phyloP scores from a whole-genome alignment of 2,329 filamentous ascomycete genomes.

The Aureobasidium leucospermi region DNA sequence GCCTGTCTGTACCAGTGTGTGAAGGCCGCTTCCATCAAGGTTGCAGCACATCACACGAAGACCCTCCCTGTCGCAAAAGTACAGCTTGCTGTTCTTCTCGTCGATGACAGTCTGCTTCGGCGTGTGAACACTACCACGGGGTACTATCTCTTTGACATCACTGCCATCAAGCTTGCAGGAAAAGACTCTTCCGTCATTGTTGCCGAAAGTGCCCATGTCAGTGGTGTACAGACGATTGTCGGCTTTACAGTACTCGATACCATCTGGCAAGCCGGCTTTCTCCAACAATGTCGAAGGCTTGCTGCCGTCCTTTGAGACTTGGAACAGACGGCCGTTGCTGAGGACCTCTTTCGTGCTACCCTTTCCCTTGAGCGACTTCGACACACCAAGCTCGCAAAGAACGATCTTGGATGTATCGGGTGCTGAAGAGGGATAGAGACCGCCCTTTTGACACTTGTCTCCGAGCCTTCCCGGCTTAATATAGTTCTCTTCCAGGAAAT shows the following conservation, averaged over 20 bases:
- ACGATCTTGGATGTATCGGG: not conserved
- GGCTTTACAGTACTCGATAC: conserved; percentile 23
- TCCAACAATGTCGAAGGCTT: not conserved
- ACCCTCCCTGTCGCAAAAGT: conserved; percentile 40
- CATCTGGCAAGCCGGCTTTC: conserved; percentile 21
- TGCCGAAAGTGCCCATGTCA: conserved; percentile 19
- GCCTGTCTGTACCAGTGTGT: conserved; percentile 34
- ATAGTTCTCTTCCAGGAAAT: conserved; percentile 41
- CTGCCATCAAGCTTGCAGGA: conserved; percentile 30
- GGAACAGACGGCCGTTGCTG: not conserved
- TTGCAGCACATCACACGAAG: conserved; percentile 29
- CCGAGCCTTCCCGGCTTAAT: conserved; percentile 44
- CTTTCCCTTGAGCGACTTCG: not conserved
- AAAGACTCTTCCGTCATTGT: conserved; percentile 18
- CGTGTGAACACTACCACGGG: conserved; percentile 41
- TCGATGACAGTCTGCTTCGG: conserved; percentile 36
- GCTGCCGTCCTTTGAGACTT: not conserved
- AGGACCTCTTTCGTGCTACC: not conserved
- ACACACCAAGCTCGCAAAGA: conserved; percentile 1
- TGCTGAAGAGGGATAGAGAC: conserved; percentile 13
- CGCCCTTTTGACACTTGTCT: conserved; percentile 19
- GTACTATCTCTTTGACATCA: conserved; percentile 32
- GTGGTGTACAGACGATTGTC: conserved; percentile 27
- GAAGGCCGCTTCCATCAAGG: conserved; percentile 28
- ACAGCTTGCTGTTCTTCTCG: conserved; percentile 25